These are phyloP conservation scores for Podaxis sp. DNA, from an alignment of 768 basidiomycete genomes.

Conservation along the genomic window DNA sequence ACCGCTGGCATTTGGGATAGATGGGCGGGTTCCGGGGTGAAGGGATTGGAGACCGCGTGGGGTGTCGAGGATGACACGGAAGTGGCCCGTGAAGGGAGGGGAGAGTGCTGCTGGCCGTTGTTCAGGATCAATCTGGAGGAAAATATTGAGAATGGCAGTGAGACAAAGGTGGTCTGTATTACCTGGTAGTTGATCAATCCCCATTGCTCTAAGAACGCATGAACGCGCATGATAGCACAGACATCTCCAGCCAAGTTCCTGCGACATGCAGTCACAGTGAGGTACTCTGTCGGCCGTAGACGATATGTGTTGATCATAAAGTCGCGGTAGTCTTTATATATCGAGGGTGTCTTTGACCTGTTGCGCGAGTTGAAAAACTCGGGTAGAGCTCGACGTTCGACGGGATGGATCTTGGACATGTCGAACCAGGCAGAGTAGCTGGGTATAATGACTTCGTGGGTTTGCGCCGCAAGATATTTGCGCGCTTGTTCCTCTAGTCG, in stretches of 20 bases:
- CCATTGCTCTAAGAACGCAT: conserved; percentile 99
- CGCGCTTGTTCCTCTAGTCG: conserved; percentile 84
- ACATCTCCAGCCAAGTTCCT: conserved; percentile 97
- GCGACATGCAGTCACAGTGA: conserved; percentile 96
- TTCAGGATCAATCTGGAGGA: conserved; percentile 88
- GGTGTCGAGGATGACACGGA: conserved; percentile 95
- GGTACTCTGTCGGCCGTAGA: conserved; percentile 89
- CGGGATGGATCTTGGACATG: conserved; percentile 88
- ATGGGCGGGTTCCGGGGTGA: conserved; percentile 73
- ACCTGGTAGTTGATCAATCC: conserved; percentile 99
- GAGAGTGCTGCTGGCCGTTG: conserved; percentile 90
- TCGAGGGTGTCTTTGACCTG: conserved; percentile 90
- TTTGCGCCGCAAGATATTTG: conserved; percentile 95
- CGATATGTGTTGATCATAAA: conserved; percentile 99
- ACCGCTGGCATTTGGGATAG: conserved; percentile 40
- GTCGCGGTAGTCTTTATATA: conserved; percentile 99
- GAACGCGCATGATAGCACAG: conserved; percentile 97
- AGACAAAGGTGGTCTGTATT: conserved; percentile 20
- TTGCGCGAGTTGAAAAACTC: conserved; percentile 99
- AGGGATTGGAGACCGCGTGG: conserved; percentile 94
- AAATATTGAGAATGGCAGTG: conserved; percentile 3
- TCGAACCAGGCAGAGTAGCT: conserved; percentile 99
- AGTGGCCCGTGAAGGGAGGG: conserved; percentile 98
- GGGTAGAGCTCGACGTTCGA: conserved; percentile 89
- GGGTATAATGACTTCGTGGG: conserved; percentile 95